These are phyloP conservation scores for Buddleja alternifolia DNA, from an alignment of 257 asterid genomes.

Conservation along the genomic window DNA sequence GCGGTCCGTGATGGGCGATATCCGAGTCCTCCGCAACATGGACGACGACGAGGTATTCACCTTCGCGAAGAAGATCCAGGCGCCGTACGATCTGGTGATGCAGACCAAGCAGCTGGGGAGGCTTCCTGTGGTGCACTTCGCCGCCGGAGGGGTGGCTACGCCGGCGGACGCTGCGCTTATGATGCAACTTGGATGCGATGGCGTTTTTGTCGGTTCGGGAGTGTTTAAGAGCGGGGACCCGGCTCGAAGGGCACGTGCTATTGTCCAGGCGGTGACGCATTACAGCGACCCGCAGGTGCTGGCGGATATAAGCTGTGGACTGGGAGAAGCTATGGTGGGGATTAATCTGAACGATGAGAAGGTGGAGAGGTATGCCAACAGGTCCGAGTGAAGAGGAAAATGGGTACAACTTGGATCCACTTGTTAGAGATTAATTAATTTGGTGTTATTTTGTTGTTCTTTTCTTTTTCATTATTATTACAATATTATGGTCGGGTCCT, in stretches of 20 bases:
- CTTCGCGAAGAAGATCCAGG: slow-evolving; percentile 58
- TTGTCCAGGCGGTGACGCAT: slow-evolving; percentile 65
- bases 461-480: not conserved
- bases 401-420: not conserved
- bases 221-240: slow-evolving; percentile 72
- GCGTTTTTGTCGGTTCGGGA: slow-evolving; percentile 66
- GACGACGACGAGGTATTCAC: slow-evolving; percentile 68
- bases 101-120: slow-evolving; percentile 68
- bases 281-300: slow-evolving; percentile 61
- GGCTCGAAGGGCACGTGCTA: slow-evolving; percentile 58
- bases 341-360: slow-evolving; percentile 55
- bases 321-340: slow-evolving; percentile 70
- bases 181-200: slow-evolving; percentile 73
- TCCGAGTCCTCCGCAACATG: slow-evolving; percentile 64
- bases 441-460: not conserved
- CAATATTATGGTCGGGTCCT: too few species aligned
- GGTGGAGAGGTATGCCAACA: slow-evolving; percentile 68
- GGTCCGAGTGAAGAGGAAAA: slow-evolving; percentile 57
- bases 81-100: slow-evolving; percentile 68
- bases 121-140: slow-evolving; percentile 70
- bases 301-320: slow-evolving; percentile 63
- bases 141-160: slow-evolving; percentile 71
- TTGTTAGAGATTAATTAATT: not conserved
- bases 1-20: slow-evolving; percentile 84
- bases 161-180: slow-evolving; percentile 66